These are phyloP conservation scores for Lentinula edodes DNA, from an alignment of 768 basidiomycete genomes.

Conservation along the genomic window DNA sequence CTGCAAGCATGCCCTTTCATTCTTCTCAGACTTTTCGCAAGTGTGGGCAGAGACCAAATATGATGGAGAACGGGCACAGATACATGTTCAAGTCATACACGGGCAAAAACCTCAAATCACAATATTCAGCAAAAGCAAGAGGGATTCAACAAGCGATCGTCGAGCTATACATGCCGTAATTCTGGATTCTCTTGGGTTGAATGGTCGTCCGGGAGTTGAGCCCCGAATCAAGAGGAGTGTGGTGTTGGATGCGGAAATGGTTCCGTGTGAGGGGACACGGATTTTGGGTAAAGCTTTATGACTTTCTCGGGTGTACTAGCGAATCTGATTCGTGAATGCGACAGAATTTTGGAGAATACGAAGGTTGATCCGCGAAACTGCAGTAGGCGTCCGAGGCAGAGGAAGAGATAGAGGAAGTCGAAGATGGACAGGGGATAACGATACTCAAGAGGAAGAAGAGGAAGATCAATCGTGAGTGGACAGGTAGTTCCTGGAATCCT, in stretches of 20 bases:
- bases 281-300: conserved; percentile 26
- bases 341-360: conserved; percentile 77
- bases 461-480: background rate
- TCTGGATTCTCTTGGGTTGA: conserved; percentile 49
- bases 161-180: conserved; percentile 59
- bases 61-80: conserved; percentile 92
- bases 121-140: conserved; percentile 85
- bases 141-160: conserved; percentile 79
- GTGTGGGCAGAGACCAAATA: conserved; percentile 93
- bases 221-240: conserved; percentile 32
- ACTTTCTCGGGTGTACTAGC: background rate
- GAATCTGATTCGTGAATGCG: background rate
- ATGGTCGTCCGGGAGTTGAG: conserved; percentile 1
- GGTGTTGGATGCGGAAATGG: conserved; percentile 85
- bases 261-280: conserved; percentile 63
- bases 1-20: conserved; percentile 47
- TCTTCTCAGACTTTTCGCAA: conserved; percentile 32
- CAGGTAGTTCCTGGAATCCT: background rate
- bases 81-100: conserved; percentile 59
- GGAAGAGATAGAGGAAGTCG: conserved; percentile 22
- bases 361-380: conserved; percentile 51
- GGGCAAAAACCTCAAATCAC: conserved; percentile 43
- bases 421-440: conserved; percentile 14
- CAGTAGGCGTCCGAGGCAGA: conserved; percentile 35
- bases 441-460: background rate